Evolutionary conservation across 2,329 filamentous ascomycete species (phyloP).

Genomic region (Stromatinia cepivora): DNA sequence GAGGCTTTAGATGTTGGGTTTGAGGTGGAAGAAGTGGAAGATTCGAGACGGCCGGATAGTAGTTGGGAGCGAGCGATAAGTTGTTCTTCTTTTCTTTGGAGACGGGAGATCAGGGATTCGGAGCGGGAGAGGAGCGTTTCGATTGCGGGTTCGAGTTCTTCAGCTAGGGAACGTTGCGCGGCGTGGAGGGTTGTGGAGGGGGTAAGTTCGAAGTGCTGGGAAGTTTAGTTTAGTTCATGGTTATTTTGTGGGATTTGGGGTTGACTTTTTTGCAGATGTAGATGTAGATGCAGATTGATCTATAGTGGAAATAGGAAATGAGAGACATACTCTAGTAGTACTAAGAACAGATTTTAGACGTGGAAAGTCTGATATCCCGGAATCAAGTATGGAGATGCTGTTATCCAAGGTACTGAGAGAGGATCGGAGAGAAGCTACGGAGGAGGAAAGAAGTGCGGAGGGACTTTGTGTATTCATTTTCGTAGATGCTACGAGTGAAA

Average conservation of each 20-base stretch:
- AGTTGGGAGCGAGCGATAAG: constrained; percentile 66
- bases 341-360: constrained; percentile 42
- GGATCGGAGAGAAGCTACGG: constrained; percentile 39
- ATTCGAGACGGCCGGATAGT: constrained; percentile 60
- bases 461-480: constrained; percentile 14
- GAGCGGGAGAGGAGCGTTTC: constrained; percentile 61
- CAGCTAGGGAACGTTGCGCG: constrained; percentile 64
- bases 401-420: constrained; percentile 44
- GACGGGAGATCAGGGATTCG: constrained; percentile 63
- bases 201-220: constrained; percentile 70
- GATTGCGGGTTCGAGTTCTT: constrained; percentile 73
- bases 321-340: constrained; percentile 40
- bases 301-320: background rate
- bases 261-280: background rate
- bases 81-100: constrained; percentile 64
- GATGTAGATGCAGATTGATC: background rate
- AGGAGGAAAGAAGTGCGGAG: constrained; percentile 30
- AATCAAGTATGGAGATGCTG: constrained; percentile 44
- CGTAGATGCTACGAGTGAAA: too few species aligned
- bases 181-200: constrained; percentile 63
- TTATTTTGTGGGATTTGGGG: background rate
- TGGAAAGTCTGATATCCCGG: constrained; percentile 41
- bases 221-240: background rate
- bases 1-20: constrained; percentile 34
- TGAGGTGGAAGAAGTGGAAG: background rate